phyloP scores from a whole-genome alignment of 192 early-diverging fungal genomes.

The Dissophora ornata region DNA sequence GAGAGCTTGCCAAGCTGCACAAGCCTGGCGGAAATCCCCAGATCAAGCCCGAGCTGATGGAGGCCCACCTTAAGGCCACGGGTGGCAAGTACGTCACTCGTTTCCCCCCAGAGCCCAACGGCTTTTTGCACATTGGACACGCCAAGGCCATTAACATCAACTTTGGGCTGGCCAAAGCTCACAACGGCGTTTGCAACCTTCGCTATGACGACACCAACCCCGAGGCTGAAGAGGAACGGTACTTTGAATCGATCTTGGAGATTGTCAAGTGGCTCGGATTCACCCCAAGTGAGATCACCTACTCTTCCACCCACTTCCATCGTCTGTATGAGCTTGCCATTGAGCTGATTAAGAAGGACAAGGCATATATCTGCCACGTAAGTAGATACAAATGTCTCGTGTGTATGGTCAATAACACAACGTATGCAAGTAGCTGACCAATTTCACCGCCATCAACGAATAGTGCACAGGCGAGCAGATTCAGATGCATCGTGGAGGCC shows the following conservation, averaged over 20 bases:
- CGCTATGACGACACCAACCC: slow-evolving; percentile 74
- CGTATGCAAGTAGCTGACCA: too few species aligned
- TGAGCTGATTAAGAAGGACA: slow-evolving; percentile 88
- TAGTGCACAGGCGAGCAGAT: slow-evolving; percentile 97
- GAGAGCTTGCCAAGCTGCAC: slow-evolving; percentile 92
- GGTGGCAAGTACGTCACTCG: slow-evolving; percentile 94
- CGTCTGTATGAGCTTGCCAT: slow-evolving; percentile 94
- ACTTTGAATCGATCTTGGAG: slow-evolving; percentile 95
- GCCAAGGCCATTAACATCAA: slow-evolving; percentile 99
- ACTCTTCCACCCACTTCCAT: slow-evolving; percentile 99
- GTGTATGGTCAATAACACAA: too few species aligned
- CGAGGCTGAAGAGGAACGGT: slow-evolving; percentile 94
- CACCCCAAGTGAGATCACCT: slow-evolving; percentile 89
- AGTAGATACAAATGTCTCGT: too few species aligned
- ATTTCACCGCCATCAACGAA: too few species aligned
- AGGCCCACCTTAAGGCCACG: slow-evolving; percentile 89
- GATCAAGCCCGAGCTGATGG: slow-evolving; percentile 91
- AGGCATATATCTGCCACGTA: slow-evolving; percentile 76
- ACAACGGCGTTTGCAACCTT: slow-evolving; percentile 92
- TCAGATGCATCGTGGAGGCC: slow-evolving; percentile 90
- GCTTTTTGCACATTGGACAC: slow-evolving; percentile 98
- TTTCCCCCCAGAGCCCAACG: slow-evolving; percentile 99
- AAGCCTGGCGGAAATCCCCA: slow-evolving; percentile 97
- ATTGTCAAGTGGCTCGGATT: slow-evolving; percentile 97
- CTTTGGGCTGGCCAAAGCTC: slow-evolving; percentile 96